Percentiles rank a stretch among this genome's conserved stretches.
These are phyloP conservation scores for Haberlea rhodopensis DNA, from an alignment of 257 asterid genomes.

Conservation along the genomic window DNA sequence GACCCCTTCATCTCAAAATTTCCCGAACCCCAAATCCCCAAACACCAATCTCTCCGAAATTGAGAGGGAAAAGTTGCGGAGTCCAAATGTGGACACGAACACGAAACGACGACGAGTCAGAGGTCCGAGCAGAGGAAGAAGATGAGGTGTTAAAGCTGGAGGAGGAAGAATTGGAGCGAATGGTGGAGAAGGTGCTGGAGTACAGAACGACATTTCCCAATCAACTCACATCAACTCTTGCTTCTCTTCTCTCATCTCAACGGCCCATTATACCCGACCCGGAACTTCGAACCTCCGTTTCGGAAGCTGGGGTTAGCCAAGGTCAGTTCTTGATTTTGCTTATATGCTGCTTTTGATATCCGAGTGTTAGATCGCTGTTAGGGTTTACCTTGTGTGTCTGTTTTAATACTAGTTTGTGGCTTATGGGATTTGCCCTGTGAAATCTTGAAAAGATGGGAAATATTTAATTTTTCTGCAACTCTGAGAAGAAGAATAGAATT, in stretches of 20 bases:
- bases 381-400: background rate
- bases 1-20: background rate
- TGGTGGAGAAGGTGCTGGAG: conserved; percentile 48
- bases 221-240: conserved; percentile 47
- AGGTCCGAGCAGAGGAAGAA: conserved; percentile 36
- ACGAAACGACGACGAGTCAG: conserved; percentile 33
- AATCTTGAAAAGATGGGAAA: background rate
- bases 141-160: conserved; percentile 39
- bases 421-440: background rate
- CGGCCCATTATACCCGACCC: conserved; percentile 40
- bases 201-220: conserved; percentile 51
- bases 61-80: background rate
- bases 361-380: background rate
- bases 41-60: background rate
- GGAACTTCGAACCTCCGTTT: conserved; percentile 29
- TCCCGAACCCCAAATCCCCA: background rate
- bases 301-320: conserved; percentile 34
- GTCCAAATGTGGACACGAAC: conserved; percentile 29
- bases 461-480: background rate
- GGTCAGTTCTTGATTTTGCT: conserved; percentile 26
- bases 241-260: conserved; percentile 53
- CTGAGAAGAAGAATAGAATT: too few species aligned
- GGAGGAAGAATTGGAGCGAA: conserved; percentile 49
- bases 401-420: background rate
- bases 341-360: background rate